Evolutionary conservation across 768 basidiomycete species (phyloP).

Genomic region (Cystobasidium onofrii): DNA sequence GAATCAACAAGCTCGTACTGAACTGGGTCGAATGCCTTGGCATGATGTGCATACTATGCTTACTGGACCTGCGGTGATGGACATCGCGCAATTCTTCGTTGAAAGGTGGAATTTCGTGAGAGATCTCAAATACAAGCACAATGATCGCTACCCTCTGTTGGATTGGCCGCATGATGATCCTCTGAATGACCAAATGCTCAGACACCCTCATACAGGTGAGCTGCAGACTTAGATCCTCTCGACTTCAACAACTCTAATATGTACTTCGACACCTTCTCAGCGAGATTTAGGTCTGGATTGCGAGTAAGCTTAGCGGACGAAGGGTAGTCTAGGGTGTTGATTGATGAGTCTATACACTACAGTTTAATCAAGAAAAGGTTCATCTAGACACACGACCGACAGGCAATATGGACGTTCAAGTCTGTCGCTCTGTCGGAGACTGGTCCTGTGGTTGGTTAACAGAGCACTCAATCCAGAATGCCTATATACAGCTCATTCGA

Average conservation of each 20-base stretch:
- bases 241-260: too few relatives aligned
- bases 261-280: neutral
- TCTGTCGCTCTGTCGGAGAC: slow-evolving; percentile 73
- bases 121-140: slow-evolving; percentile 44
- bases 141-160: slow-evolving; percentile 56
- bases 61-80: slow-evolving; percentile 70
- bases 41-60: slow-evolving; percentile 70
- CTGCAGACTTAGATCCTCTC: neutral
- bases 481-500: slow-evolving; percentile 55
- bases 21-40: slow-evolving; percentile 39
- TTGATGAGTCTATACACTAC: neutral
- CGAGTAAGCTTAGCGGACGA: neutral
- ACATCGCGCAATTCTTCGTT: slow-evolving; percentile 83
- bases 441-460: slow-evolving; percentile 81
- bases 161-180: slow-evolving; percentile 59
- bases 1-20: slow-evolving; percentile 35
- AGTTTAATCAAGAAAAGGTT: neutral
- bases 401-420: slow-evolving; percentile 56
- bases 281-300: neutral
- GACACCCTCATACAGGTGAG: slow-evolving; percentile 5
- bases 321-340: too few relatives aligned
- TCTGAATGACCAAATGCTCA: slow-evolving; percentile 3
- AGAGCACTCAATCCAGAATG: slow-evolving; percentile 86
- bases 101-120: slow-evolving; percentile 69
- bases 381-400: slow-evolving; percentile 7